Evolutionary conservation across 352 stramenopile species (phyloP), one percentile per base, ranked within the genome.

Genomic region (Plasmopara muralis): DNA sequence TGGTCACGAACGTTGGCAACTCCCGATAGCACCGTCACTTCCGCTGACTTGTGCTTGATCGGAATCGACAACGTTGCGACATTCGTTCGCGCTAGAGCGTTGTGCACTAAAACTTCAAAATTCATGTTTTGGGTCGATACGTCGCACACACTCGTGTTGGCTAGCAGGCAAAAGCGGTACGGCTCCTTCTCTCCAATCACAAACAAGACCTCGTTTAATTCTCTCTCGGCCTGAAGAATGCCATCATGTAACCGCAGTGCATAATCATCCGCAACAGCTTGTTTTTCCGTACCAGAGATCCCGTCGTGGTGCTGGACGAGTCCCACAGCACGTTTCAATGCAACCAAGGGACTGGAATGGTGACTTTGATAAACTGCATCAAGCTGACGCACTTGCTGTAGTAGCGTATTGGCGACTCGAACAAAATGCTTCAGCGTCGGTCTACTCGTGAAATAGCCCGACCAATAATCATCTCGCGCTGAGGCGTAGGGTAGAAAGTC

Each of bases 401-500:
- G 57, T 25, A 98, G 64, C 0, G 68, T 82, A 28, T 95, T 97
- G 4, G 75, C 77, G 10, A 96, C 82, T 9, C 93, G 77, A 45
- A 96, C 86, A 44, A 98, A 87, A 5, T 80, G 62, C 66, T 99
- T 99, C 2, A 98, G 70, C 4, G 77, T 63, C 0, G 95, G 78
- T 13, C 96, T 82, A 53, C 84, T 97, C 0, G 95, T 97, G 66
- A 98, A 99, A 68, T 97, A 99, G 1, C 96, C 96, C 9, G 93
- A 74, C 81, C 96, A 98, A 68, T 98, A 98, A 40, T 92, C 89
- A 57, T 98, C 74, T 35, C 81, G 69, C 35, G 81, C 84, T 37
- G 97, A 95, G 2, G 74, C 84, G 60, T 98, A 98, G 2, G 96
- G 96, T 52, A 98, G 97, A 56, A 99, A 98, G 55, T 99, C 96